A percentile compares a stretch with the other conserved stretches of the same genome.
Evolutionary conservation across 208 protist species (phyloP).

Genomic region (Wallacemonas sp.): DNA sequence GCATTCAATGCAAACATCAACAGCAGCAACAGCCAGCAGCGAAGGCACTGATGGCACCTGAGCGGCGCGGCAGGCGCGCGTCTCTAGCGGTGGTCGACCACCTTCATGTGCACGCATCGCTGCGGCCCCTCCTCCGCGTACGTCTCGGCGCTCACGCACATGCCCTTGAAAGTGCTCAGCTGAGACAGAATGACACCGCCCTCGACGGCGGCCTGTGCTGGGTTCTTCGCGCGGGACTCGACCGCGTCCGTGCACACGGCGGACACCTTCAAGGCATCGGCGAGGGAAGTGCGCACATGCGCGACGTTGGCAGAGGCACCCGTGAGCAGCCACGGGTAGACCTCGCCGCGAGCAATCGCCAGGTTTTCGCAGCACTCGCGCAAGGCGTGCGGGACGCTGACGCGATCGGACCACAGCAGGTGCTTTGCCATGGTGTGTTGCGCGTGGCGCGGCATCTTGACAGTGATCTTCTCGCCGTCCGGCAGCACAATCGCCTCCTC

Average conservation of each 20-base stretch:
- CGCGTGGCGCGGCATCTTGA: not conserved
- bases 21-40: no score
- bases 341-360: constrained; percentile 19
- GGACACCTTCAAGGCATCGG: constrained; percentile 24
- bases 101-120: constrained; percentile 58
- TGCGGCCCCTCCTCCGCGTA: constrained; percentile 83
- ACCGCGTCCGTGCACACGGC: constrained; percentile 20
- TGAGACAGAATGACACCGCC: constrained; percentile 74
- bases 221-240: constrained; percentile 37
- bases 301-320: constrained; percentile 32
- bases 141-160: constrained; percentile 56
- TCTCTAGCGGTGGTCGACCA: constrained; percentile 45
- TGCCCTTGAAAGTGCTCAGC: constrained; percentile 76
- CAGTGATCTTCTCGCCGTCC: constrained; percentile 32
- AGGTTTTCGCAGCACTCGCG: constrained; percentile 33
- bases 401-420: constrained; percentile 31
- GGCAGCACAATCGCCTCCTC: constrained; percentile 45
- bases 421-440: constrained; percentile 5
- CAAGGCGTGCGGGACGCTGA: constrained; percentile 33
- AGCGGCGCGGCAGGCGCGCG: not conserved
- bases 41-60: no score
- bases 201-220: constrained; percentile 45
- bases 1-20: no score
- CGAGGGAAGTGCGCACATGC: constrained; percentile 23
- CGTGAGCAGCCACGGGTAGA: constrained; percentile 43